phyloP scores from a whole-genome alignment of 768 basidiomycete species.

The Suillus fuscotomentosus region DNA sequence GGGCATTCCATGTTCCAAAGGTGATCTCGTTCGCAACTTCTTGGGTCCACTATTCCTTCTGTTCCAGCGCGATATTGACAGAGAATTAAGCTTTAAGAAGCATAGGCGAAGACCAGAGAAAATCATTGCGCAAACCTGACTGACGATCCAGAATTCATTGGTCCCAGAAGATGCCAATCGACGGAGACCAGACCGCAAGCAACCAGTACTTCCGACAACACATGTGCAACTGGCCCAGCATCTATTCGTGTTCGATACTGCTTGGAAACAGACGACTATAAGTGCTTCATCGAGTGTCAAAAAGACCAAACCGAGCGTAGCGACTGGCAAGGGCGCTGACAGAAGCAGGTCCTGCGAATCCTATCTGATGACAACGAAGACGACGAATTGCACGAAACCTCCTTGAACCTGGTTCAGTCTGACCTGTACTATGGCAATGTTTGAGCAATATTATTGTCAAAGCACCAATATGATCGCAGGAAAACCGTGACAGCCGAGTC shows the following conservation, averaged over 20 bases:
- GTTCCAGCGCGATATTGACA: neutral
- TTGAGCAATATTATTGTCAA: neutral
- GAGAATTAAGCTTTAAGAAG: constrained; percentile 1
- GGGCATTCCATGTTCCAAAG: neutral
- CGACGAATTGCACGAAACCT: neutral
- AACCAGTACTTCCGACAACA: neutral
- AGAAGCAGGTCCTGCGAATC: neutral
- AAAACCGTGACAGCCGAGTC: neutral
- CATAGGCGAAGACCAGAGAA: neutral
- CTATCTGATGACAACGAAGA: neutral
- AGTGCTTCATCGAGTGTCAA: neutral
- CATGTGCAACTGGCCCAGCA: neutral
- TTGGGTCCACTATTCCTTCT: neutral
- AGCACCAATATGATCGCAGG: neutral
- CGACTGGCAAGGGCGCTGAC: neutral
- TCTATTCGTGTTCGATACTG: neutral
- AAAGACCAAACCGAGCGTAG: neutral
- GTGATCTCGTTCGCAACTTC: neutral
- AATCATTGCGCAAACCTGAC: neutral
- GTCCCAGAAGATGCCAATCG: neutral
- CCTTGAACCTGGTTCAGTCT: neutral
- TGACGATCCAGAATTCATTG: neutral
- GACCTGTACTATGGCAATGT: neutral
- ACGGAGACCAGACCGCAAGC: neutral
- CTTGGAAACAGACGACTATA: constrained; percentile 1